Conservation (phyloP, 768 basidiomycete species). For the Trametes elegans region DNA sequence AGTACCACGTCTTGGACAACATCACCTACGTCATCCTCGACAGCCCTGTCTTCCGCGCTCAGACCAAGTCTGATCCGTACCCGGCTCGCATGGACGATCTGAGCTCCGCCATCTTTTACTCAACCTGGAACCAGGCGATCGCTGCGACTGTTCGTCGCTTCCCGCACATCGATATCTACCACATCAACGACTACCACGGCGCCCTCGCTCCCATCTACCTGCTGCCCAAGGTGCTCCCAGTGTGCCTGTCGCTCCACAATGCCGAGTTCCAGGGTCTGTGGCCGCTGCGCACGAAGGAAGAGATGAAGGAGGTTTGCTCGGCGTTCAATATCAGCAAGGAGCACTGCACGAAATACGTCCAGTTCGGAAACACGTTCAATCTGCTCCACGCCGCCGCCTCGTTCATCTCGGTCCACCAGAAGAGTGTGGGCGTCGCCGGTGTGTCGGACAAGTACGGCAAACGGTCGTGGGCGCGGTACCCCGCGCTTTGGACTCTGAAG, state of each 20-base stretch:
- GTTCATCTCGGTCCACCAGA: constrained; percentile 91
- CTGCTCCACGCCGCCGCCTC: constrained; percentile 90
- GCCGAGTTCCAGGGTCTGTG: constrained; percentile 98
- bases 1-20: constrained; percentile 90
- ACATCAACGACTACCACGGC: constrained; percentile 94
- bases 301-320: constrained; percentile 98
- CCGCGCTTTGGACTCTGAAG: constrained; percentile 92
- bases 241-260: constrained; percentile 91
- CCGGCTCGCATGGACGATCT: constrained; percentile 97
- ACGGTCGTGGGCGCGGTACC: constrained; percentile 95
- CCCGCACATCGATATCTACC: constrained; percentile 91
- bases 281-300: constrained; percentile 95
- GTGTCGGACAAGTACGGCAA: constrained; percentile 98
- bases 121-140: constrained; percentile 97
- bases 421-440: constrained; percentile 91
- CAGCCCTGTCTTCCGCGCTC: constrained; percentile 94
- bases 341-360: constrained; percentile 93
- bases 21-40: constrained; percentile 94
- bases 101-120: constrained; percentile 95
- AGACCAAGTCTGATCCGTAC: constrained; percentile 94
- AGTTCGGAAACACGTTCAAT: constrained; percentile 98
- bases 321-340: constrained; percentile 98
- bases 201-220: constrained; percentile 90
- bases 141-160: constrained; percentile 84
- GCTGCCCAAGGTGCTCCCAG: constrained; percentile 85